phyloP scores from a whole-genome alignment of 2,329 filamentous ascomycete species.

The Blumeriella jaapii region DNA sequence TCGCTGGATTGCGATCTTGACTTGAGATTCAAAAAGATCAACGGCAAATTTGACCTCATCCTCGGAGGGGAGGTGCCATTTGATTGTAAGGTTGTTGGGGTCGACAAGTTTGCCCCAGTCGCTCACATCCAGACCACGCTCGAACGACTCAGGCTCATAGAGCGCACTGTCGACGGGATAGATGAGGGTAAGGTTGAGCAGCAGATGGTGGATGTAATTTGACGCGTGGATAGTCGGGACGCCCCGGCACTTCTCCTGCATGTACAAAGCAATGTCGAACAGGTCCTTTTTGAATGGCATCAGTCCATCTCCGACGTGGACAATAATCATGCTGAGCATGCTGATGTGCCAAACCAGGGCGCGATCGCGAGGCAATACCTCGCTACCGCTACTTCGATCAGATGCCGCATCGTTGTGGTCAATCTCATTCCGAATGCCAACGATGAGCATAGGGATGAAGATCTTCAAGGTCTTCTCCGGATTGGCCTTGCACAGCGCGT shows the following conservation, averaged over 20 bases:
- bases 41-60: constrained; percentile 82
- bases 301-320: constrained; percentile 86
- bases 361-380: constrained; percentile 84
- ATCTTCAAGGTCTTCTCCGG: constrained; percentile 86
- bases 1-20: constrained; percentile 61
- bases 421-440: constrained; percentile 91
- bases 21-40: constrained; percentile 77
- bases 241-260: constrained; percentile 92
- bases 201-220: constrained; percentile 92
- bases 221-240: constrained; percentile 93
- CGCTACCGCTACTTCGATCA: constrained; percentile 82
- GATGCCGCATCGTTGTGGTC: constrained; percentile 94
- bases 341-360: constrained; percentile 95
- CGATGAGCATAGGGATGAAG: constrained; percentile 79
- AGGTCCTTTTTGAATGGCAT: constrained; percentile 81
- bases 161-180: constrained; percentile 85
- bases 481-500: constrained; percentile 89
- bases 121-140: constrained; percentile 58
- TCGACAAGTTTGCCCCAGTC: constrained; percentile 79
- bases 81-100: constrained; percentile 66
- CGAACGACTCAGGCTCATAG: constrained; percentile 67
- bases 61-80: constrained; percentile 77
- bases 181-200: constrained; percentile 88
- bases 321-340: constrained; percentile 95
- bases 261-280: constrained; percentile 83